A percentile compares a stretch with the other conserved stretches of the same genome.
Evolutionary conservation across 169 alveolate genomes (phyloP).

Genomic region (Cryptosporidium tyzzeri): DNA sequence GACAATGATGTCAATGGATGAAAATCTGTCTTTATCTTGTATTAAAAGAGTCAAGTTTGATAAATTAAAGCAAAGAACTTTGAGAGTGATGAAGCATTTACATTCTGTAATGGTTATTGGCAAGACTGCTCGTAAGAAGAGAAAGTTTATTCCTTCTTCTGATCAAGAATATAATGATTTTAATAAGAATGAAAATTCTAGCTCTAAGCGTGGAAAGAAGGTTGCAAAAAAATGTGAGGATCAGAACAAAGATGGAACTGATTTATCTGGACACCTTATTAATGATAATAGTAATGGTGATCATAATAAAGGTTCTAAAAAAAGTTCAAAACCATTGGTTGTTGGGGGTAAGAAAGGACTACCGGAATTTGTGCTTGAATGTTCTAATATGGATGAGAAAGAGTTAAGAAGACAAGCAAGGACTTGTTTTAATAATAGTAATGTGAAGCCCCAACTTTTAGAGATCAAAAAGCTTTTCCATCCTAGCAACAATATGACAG

Average conservation of each 20-base stretch:
- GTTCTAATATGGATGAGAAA: conserved; percentile 45
- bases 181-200: not conserved
- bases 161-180: conserved; percentile 32
- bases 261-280: not conserved
- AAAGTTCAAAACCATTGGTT: not conserved
- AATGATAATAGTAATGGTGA: not conserved
- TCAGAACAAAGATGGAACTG: not conserved
- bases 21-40: conserved; percentile 81
- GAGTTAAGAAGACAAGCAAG: conserved; percentile 61
- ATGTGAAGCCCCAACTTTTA: conserved; percentile 37
- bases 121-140: conserved; percentile 69
- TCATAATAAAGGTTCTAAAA: not conserved
- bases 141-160: conserved; percentile 16
- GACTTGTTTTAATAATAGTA: conserved; percentile 55
- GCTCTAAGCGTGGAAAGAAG: conserved; percentile 9
- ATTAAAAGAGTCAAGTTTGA: conserved; percentile 84
- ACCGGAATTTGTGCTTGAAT: conserved; percentile 55
- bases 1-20: conserved; percentile 87
- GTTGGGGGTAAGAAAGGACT: conserved; percentile 49
- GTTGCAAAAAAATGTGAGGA: conserved; percentile 8
- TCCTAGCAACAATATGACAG: conserved; percentile 57
- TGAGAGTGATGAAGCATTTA: conserved; percentile 82
- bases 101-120: conserved; percentile 74
- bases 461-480: conserved; percentile 57
- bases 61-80: conserved; percentile 82